Evolutionary conservation across 352 stramenopile genomes (phyloP), one percentile per base, ranked within the genome.

Genomic region (Globisporangium viniferum): DNA sequence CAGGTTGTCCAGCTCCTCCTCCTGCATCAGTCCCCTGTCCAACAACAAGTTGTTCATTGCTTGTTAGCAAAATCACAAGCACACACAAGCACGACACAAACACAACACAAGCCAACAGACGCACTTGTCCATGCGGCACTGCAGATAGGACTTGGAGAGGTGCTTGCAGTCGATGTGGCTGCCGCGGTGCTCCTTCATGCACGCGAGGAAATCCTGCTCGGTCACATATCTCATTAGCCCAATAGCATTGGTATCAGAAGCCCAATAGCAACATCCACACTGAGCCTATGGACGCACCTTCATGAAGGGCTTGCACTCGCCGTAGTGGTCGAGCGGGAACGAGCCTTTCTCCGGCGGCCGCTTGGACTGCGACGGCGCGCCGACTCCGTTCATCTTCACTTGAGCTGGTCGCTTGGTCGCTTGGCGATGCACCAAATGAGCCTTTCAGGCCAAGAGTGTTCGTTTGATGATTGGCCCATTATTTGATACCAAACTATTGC

Each of bases 91-190:
- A 44, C 36, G 36, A 18, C 36, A 46, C 39, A 56, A 63, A 2
- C 18, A 2, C 22, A 29, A 46, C 20, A 5, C 27, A 56, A 49
- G 44, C 15, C 44, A 51, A 3, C 15, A 51, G 9, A 81, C 83
- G 65, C 56, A 96, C 88, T 91, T 94, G 41, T 97, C 83, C 84
- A 97, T 97, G 62, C 91, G 88, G 77, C 91, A 97, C 68, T 94
- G 72, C 20, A 97, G 74, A 41, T 97, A 97, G 10, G 75, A 67
- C 72, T 93, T 92, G 58, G 90, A 95, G 36, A 97, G 74, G 64
- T 90, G 78, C 77, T 97, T 96, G 88, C 91, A 97, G 48, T 94
- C 84, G 66, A 97, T 94, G 78, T 97, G 91, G 60, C 78, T 91
- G 68, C 82, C 88, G 24, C 86, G 68, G 62, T 97, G 76, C 62